A percentile compares a stretch with the other conserved stretches of the same genome.
phyloP scores from a whole-genome alignment of 129 eudicot genomes.

The Smallanthus sonchifolius region DNA sequence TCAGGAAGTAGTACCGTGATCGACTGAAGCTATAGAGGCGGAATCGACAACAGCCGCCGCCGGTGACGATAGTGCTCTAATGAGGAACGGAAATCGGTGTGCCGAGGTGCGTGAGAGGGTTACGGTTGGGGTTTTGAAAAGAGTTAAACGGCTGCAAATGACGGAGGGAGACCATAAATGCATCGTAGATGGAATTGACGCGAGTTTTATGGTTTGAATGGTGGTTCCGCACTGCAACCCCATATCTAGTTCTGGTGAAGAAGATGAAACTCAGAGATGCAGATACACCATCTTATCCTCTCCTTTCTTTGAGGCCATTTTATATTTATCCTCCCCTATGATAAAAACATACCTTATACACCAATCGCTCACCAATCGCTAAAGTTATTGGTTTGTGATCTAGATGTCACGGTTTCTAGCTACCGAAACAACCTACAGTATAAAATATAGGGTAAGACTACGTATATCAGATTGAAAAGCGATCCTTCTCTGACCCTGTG shows the following conservation, averaged over 20 bases:
- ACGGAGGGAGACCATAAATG: conserved; percentile 16
- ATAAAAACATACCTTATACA: too few relatives aligned
- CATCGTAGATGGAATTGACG: conserved; percentile 39
- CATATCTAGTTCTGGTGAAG: conserved; percentile 23
- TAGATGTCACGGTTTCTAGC: too few relatives aligned
- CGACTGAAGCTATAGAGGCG: conserved; percentile 9
- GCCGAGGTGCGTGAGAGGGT: conserved; percentile 12
- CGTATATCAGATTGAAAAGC: too few relatives aligned
- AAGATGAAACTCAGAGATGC: conserved; percentile 8
- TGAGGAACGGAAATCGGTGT: conserved; percentile 28
- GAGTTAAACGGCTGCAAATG: conserved; percentile 30
- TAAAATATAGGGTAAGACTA: too few relatives aligned
- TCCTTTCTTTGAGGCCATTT: too few relatives aligned
- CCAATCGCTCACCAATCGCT: too few relatives aligned
- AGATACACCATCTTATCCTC: conserved; percentile 18
- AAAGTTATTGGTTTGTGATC: too few relatives aligned
- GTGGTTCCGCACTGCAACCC: conserved; percentile 37
- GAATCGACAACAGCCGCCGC: conserved; percentile 25
- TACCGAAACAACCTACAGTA: too few relatives aligned
- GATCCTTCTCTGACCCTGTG: too few relatives aligned
- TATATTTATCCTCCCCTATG: too few relatives aligned
- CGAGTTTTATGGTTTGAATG: conserved; percentile 47
- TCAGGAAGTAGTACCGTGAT: conserved; percentile 14
- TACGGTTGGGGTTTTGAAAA: conserved; percentile 35
- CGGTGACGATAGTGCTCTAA: conserved; percentile 34